Conservation (phyloP, 176 grass and related monocot genomes). For the Saccharum spontaneum region DNA sequence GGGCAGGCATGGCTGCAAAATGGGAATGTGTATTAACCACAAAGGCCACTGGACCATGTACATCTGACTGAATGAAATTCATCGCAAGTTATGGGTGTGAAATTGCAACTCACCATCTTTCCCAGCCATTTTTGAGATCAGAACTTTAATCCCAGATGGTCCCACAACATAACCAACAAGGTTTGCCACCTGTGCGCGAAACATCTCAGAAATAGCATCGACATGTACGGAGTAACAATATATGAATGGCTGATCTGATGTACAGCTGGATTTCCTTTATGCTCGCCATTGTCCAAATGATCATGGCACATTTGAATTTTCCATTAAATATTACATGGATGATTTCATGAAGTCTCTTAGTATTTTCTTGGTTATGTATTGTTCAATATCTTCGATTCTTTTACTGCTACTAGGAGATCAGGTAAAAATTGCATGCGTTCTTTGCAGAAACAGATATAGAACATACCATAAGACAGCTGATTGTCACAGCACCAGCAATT, state of each 20-base stretch:
- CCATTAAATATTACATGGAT: background rate
- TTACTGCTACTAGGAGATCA: no score
- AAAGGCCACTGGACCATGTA: background rate
- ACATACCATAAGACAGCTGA: constrained; percentile 84
- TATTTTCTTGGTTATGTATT: background rate
- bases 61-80: background rate
- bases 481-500: constrained; percentile 80
- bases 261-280: background rate
- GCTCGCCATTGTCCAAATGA: background rate
- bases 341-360: background rate
- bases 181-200: constrained; percentile 68
- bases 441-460: background rate
- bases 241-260: background rate
- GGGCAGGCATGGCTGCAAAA: constrained; percentile 53
- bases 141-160: constrained; percentile 61
- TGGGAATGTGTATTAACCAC: constrained; percentile 32
- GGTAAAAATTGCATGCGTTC: background rate
- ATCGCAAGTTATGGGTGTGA: background rate
- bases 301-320: background rate
- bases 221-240: background rate
- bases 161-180: constrained; percentile 90
- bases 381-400: background rate
- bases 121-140: constrained; percentile 65
- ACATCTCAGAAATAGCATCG: background rate
- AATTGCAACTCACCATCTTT: constrained; percentile 58